phyloP scores from a whole-genome alignment of 1,284 basidiomycete species.

The Sutorius eximius region DNA sequence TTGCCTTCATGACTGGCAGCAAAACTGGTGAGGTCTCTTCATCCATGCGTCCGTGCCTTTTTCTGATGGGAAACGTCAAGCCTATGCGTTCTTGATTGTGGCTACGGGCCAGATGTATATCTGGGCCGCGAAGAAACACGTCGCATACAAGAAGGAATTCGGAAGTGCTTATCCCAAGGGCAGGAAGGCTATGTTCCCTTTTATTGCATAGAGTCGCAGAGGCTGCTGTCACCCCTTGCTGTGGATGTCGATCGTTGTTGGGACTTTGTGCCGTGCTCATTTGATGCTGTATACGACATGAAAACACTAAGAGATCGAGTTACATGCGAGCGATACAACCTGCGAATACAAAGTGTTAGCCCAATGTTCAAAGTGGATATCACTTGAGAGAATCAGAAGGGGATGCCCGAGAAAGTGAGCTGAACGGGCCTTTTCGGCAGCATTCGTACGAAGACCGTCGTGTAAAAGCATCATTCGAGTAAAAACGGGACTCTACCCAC shows the following conservation, averaged over 20 bases:
- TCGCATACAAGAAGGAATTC: constrained; percentile 91
- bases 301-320: neutral
- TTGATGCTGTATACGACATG: neutral
- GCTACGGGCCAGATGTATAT: constrained; percentile 73
- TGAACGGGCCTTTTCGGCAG: constrained; percentile 86
- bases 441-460: constrained; percentile 80
- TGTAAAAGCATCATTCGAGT: constrained; percentile 57
- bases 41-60: neutral
- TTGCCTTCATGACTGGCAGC: constrained; percentile 80
- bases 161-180: constrained; percentile 78
- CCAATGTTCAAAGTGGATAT: constrained; percentile 9
- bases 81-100: constrained; percentile 72
- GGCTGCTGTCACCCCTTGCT: neutral
- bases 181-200: constrained; percentile 84
- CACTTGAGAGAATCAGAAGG: constrained; percentile 50
- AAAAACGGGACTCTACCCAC: neutral
- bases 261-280: neutral
- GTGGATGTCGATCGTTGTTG: neutral
- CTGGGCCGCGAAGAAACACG: constrained; percentile 95
- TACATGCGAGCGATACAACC: neutral
- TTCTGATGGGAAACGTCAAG: constrained; percentile 38
- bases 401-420: constrained; percentile 77
- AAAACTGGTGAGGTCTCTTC: constrained; percentile 58
- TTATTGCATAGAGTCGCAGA: constrained; percentile 32
- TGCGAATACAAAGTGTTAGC: neutral